Evolutionary conservation across 805 yeast genomes (phyloP).

Genomic region (Metschnikowia drakensbergensis): DNA sequence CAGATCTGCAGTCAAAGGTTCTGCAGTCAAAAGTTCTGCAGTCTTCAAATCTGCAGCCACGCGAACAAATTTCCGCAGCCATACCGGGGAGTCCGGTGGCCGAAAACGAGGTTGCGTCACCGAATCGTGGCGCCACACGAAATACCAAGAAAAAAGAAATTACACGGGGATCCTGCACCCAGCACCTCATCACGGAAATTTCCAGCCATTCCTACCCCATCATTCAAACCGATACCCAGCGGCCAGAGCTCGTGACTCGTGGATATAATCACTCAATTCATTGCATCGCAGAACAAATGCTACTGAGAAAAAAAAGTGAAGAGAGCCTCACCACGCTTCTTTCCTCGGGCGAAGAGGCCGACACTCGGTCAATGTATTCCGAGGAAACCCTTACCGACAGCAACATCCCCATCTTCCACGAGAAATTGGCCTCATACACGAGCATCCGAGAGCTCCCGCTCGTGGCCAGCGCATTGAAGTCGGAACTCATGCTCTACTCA

Average conservation of each 20-base stretch:
- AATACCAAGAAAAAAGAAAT: neutral
- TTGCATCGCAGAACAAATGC: constrained; percentile 3
- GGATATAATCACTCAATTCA: too few species aligned
- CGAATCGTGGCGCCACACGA: neutral
- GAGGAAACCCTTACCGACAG: constrained; percentile 16
- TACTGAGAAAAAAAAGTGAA: constrained; percentile 9
- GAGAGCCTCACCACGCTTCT: constrained; percentile 13
- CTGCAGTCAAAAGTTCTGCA: too few species aligned
- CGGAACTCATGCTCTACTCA: constrained; percentile 12
- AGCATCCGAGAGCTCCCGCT: constrained; percentile 16
- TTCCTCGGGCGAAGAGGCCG: constrained; percentile 2
- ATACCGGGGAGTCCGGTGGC: too few species aligned
- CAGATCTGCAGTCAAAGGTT: too few species aligned
- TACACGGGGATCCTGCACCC: constrained; percentile 1
- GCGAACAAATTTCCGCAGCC: too few species aligned
- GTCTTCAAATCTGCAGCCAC: too few species aligned
- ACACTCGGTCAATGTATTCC: constrained; percentile 10
- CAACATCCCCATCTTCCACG: constrained; percentile 10
- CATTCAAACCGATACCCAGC: neutral
- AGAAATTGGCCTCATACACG: constrained; percentile 13
- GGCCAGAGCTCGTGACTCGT: too few species aligned
- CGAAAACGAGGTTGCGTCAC: neutral
- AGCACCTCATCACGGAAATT: constrained; percentile 3
- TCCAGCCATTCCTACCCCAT: neutral
- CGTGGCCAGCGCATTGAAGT: constrained; percentile 11